A percentile compares a stretch with the other conserved stretches of the same genome.
Evolutionary conservation across 805 yeast species (phyloP).

Genomic region (Sugiyamaella mastotermitis): DNA sequence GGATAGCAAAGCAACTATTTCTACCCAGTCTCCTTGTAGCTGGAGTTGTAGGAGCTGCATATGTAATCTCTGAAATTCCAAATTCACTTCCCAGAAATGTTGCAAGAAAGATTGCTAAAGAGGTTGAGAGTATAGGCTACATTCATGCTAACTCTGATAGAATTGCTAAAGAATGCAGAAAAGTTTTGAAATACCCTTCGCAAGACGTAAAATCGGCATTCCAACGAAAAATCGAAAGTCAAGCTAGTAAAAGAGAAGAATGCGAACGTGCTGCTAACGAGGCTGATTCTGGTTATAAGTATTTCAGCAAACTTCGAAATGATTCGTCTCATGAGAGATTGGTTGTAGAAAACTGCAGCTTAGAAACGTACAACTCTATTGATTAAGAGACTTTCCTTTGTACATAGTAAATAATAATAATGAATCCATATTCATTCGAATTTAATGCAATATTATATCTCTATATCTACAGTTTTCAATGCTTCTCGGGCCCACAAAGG

Average conservation of each 20-base stretch:
- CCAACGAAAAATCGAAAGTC: slow-evolving; percentile 59
- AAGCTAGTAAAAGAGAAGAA: slow-evolving; percentile 51
- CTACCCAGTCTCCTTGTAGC: slow-evolving; percentile 49
- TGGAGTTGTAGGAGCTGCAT: slow-evolving; percentile 49
- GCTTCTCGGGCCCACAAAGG: slow-evolving; percentile 42
- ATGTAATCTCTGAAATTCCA: slow-evolving; percentile 75
- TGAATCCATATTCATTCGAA: background rate
- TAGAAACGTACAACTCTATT: slow-evolving; percentile 7
- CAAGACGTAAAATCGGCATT: slow-evolving; percentile 71
- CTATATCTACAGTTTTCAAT: slow-evolving; percentile 31
- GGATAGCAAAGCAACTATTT: slow-evolving; percentile 36
- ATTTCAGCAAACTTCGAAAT: slow-evolving; percentile 45
- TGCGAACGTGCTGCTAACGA: slow-evolving; percentile 46
- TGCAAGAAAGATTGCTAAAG: slow-evolving; percentile 60
- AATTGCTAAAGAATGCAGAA: slow-evolving; percentile 73
- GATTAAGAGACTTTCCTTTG: background rate
- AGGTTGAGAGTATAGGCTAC: slow-evolving; percentile 65
- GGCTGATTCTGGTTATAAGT: slow-evolving; percentile 50
- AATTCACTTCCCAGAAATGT: slow-evolving; percentile 81
- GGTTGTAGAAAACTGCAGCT: slow-evolving; percentile 33
- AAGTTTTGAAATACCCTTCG: slow-evolving; percentile 74
- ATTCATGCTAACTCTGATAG: slow-evolving; percentile 72
- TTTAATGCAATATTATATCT: slow-evolving; percentile 15
- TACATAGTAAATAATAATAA: background rate
- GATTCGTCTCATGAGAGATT: slow-evolving; percentile 40